Evolutionary conservation across 164 flowering plant species (phyloP).

Genomic region (Taxillus chinensis): DNA sequence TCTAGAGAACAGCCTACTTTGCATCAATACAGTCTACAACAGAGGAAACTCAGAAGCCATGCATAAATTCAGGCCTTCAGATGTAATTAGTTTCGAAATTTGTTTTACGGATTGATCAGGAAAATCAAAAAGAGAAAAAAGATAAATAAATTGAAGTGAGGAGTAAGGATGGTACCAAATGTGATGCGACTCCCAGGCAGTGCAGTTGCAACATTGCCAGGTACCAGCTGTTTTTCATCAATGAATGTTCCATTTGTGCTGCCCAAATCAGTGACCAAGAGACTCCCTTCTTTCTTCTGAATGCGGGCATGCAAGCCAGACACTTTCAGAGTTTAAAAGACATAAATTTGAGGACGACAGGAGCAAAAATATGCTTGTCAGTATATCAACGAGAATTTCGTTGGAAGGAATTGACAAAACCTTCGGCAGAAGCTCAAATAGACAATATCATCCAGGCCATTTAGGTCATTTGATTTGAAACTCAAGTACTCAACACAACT

Average conservation of each 20-base stretch:
- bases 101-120: no score
- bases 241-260: conserved; percentile 90
- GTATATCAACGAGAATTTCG: no score
- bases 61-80: no score
- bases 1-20: no score
- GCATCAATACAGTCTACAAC: no score
- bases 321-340: conserved; percentile 23
- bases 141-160: neutral
- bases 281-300: conserved; percentile 49
- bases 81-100: no score
- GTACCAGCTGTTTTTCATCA: conserved; percentile 41
- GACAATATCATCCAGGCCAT: no score
- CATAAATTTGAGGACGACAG: neutral
- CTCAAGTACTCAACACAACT: no score
- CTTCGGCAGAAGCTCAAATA: no score
- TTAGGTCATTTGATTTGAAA: no score
- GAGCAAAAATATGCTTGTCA: neutral
- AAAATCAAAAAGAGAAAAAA: neutral
- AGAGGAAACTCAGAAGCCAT: no score
- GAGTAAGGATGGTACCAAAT: conserved; percentile 40
- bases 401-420: no score
- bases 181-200: conserved; percentile 53
- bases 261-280: conserved; percentile 64
- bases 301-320: conserved; percentile 75
- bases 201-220: conserved; percentile 42